Evolutionary conservation across 2,329 filamentous ascomycete genomes (phyloP).

Genomic region (Xylariaceae sp.): DNA sequence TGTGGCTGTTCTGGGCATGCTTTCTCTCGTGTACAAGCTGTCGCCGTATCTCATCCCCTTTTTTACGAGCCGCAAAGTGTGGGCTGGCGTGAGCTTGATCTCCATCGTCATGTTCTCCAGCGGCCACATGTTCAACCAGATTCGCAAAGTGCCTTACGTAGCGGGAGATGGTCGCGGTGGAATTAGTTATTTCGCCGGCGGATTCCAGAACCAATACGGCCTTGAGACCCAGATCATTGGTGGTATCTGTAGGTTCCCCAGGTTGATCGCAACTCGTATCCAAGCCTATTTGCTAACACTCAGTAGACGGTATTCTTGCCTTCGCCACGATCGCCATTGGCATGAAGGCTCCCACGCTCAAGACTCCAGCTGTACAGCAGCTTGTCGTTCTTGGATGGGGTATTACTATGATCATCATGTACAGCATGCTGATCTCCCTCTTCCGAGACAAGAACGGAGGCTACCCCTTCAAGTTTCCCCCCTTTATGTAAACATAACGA

Average conservation of each 20-base stretch:
- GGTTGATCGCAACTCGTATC: background rate
- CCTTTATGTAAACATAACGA: conserved; percentile 57
- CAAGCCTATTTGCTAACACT: conserved; percentile 23
- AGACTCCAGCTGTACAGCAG: conserved; percentile 71
- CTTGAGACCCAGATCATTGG: conserved; percentile 94
- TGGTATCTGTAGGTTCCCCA: conserved; percentile 72
- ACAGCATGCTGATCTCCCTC: conserved; percentile 89
- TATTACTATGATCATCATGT: conserved; percentile 70
- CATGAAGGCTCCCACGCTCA: conserved; percentile 85
- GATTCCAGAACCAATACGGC: conserved; percentile 91
- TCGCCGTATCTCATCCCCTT: conserved; percentile 76
- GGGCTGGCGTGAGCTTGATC: conserved; percentile 86
- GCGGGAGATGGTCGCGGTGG: conserved; percentile 77
- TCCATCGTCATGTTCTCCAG: conserved; percentile 87
- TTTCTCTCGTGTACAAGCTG: conserved; percentile 65
- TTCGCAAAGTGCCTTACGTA: conserved; percentile 91
- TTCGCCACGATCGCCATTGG: conserved; percentile 90
- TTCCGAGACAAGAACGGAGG: conserved; percentile 93
- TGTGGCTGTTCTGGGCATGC: conserved; percentile 62
- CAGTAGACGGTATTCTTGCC: conserved; percentile 61
- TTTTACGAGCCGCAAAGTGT: conserved; percentile 84
- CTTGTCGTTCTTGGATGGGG: conserved; percentile 77
- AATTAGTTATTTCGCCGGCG: conserved; percentile 81
- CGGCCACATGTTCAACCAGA: conserved; percentile 99
- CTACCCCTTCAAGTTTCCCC: conserved; percentile 91